Evolutionary conservation across 148 eudicot species (phyloP), one percentile per base, ranked within the genome.

Genomic region (Heliosperma pusillum): DNA sequence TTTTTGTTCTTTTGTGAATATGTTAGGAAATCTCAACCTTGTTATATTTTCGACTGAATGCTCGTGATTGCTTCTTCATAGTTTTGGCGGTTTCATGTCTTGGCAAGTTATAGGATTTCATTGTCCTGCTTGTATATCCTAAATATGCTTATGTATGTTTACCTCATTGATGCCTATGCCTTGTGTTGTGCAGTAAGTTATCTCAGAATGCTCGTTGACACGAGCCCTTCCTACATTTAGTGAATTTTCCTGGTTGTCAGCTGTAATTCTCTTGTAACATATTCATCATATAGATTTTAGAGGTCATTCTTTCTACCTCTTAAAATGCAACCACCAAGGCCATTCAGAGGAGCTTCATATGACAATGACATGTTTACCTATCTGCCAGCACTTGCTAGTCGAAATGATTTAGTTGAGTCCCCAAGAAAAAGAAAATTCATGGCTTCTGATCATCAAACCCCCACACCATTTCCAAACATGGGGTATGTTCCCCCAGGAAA

Each of bases 391-490:
- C 60, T 21, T 72, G 55, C 63, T 50, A 61, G 69, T 29, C 70
- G 36, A 40, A 80, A 77, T 77, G 58, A 55, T 69, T 30, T 27
- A n/a, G 53, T 20, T 30, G 84, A 77, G 53, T 22, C 81, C 63
- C 66, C 85, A 36, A 80, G 87, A 73, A 88, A 85, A 76, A 85
- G 83, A 77, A 86, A 85, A 73, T 55, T 55, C 52, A 20, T 25
- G 60, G 69, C 77, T 50, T 72, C 57, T 53, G 85, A 81, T 85
- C 70, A 59, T 42, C 74, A 74, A 13, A 80, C 64, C 27, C 22
- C 67, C 19, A 17, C 11, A 24, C 10, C 69, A 76, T 53, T 73
- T 74, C 52, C 88, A 66, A 42, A 19, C 68, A 19, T 33, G 24
- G 78, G 58, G 45, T 70, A 71, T 75, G 73, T 76, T 26, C 40